Evolutionary conservation across 768 basidiomycete genomes (phyloP), one percentile per base, ranked within the genome.

Genomic region (Hypholoma fasciculare): DNA sequence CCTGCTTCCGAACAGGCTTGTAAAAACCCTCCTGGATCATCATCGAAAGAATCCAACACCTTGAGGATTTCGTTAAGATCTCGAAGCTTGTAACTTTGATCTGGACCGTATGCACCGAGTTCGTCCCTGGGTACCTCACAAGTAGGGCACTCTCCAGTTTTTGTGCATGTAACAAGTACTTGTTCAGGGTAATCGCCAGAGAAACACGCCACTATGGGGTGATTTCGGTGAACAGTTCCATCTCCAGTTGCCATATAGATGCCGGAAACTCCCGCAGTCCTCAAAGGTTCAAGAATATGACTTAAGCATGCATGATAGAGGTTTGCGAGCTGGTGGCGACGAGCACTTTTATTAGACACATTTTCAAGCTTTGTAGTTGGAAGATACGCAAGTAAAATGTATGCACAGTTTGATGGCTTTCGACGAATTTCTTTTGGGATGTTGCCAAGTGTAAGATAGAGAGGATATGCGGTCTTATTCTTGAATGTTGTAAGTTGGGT

Each of bases 371-470:
- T 30, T n/a, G 43, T 19, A 8, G 46, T 48, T 19, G 54, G 54
- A 2, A 55, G 54, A 14, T 55, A 55, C 16, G 43, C 54, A 7
- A 55, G 7, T 4, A 55, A n/a, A 1, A 55, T 44, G 4, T 48
- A 36, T 13, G 26, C 43, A 7, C 47, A 27, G 1, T 20, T 20
- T 2, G 54, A 55, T 2, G 54, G 42, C 17, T 46, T 55, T 14
- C 36, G 43, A 3, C 46, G 54, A 3, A 55, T 47, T 16, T 37
- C 39, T 50, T 47, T 53, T 2, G 44, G 58, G 8, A 52, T 44
- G 27, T 58, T 52, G 4, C 39, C 43, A 12, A 51, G 52, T 4
- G 46, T 53, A 6, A 59, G 36, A 13, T 59, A 40, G 64, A 55
- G 43, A 2, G 54, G 54, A 23, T 55, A 55, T 0, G 54, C 54